phyloP scores from a whole-genome alignment of 768 basidiomycete genomes.

The Pleurotus djamor region DNA sequence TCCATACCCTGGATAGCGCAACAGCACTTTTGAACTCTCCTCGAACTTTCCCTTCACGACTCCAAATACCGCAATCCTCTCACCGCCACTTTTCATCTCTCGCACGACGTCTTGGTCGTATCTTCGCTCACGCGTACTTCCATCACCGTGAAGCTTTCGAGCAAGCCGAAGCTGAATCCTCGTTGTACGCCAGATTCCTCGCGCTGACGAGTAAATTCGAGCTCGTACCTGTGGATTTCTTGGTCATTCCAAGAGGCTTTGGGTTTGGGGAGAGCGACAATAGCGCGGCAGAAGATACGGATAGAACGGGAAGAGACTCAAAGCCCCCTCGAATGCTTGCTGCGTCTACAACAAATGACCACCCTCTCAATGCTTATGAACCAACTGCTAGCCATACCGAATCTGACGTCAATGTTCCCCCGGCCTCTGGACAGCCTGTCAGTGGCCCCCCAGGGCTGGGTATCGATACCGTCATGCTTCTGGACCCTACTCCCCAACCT shows the following conservation, averaged over 20 bases:
- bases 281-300: constrained; percentile 10
- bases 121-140: constrained; percentile 96
- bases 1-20: constrained; percentile 91
- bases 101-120: constrained; percentile 87
- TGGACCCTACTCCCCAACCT: neutral
- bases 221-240: constrained; percentile 79
- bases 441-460: neutral
- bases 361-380: neutral
- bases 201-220: constrained; percentile 78
- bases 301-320: constrained; percentile 17
- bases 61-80: constrained; percentile 79
- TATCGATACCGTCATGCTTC: constrained; percentile 8
- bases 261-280: constrained; percentile 10
- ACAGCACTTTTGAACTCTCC: constrained; percentile 90
- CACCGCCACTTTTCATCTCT: constrained; percentile 88
- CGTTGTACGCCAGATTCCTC: constrained; percentile 87
- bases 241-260: constrained; percentile 64
- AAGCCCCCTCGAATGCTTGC: constrained; percentile 37
- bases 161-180: constrained; percentile 87
- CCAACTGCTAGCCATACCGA: neutral
- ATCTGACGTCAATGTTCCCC: neutral
- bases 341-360: constrained; percentile 27
- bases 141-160: constrained; percentile 92
- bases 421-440: neutral
- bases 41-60: constrained; percentile 86